Percentiles rank a stretch among this genome's conserved stretches.
Evolutionary conservation across 164 flowering plant species (phyloP).

Genomic region (Liriodendron chinense): DNA sequence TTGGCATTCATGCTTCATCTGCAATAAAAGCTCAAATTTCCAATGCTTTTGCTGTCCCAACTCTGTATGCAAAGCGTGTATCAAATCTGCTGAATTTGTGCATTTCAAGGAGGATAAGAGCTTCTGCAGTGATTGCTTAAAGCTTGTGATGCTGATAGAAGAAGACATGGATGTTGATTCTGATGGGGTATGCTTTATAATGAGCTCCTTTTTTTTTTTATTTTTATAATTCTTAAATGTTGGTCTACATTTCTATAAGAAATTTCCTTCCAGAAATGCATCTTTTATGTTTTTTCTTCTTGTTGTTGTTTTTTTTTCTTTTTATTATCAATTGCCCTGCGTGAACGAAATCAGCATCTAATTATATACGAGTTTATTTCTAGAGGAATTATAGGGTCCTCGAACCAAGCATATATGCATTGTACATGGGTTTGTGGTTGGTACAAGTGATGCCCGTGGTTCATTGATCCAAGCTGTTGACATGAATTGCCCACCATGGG

Average conservation of each 20-base stretch:
- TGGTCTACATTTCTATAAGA: not conserved
- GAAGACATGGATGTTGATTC: slow-evolving; percentile 50
- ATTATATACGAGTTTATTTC: too few relatives aligned
- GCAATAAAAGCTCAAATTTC: slow-evolving; percentile 46
- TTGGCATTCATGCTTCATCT: slow-evolving; percentile 64
- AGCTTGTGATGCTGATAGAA: slow-evolving; percentile 54
- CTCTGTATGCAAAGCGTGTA: slow-evolving; percentile 53
- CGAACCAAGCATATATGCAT: too few relatives aligned
- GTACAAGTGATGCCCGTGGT: too few relatives aligned
- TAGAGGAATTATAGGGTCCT: too few relatives aligned
- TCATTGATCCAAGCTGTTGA: too few relatives aligned
- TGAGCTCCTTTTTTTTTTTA: not conserved
- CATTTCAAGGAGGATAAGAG: slow-evolving; percentile 46
- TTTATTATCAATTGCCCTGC: too few relatives aligned
- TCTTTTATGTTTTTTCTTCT: not conserved
- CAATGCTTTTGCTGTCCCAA: slow-evolving; percentile 62
- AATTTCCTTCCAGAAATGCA: not conserved
- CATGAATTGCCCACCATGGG: too few relatives aligned
- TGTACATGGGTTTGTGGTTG: too few relatives aligned
- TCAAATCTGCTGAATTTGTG: slow-evolving; percentile 40
- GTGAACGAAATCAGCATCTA: too few relatives aligned
- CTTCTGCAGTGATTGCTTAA: slow-evolving; percentile 60
- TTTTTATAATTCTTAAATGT: not conserved
- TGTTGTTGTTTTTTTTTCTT: too few relatives aligned
- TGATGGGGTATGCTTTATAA: slow-evolving; percentile 59